Evolutionary conservation across 2,329 filamentous ascomycete species (phyloP).

Genomic region (Ceratocystis colombiana): DNA sequence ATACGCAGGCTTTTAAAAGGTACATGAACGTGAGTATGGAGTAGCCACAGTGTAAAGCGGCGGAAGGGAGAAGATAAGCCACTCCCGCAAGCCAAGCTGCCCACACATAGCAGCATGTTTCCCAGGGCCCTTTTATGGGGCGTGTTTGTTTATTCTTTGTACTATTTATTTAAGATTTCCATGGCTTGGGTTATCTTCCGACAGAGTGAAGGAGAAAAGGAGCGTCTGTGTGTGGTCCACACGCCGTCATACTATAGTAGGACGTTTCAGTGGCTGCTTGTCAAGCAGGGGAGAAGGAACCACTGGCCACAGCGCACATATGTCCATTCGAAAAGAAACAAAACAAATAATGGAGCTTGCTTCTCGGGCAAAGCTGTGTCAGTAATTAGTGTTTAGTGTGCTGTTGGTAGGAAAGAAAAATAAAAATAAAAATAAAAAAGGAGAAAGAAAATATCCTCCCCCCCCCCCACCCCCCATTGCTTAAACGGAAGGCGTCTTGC

Average conservation of each 20-base stretch:
- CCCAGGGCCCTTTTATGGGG: not conserved
- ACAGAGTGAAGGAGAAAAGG: not conserved
- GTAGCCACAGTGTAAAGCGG: not conserved
- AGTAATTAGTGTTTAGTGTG: too few relatives aligned
- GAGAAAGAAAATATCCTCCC: too few relatives aligned
- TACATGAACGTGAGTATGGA: not conserved
- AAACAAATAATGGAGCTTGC: not conserved
- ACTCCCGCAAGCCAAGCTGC: slow-evolving; percentile 7
- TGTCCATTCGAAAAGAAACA: not conserved
- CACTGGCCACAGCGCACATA: not conserved
- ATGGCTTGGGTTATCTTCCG: not conserved
- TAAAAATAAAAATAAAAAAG: too few relatives aligned
- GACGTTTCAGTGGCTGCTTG: slow-evolving; percentile 14
- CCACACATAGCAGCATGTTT: not conserved
- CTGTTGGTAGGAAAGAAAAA: too few relatives aligned
- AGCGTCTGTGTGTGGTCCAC: slow-evolving; percentile 7
- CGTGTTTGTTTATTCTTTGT: slow-evolving; percentile 3
- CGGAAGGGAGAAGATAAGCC: slow-evolving; percentile 7
- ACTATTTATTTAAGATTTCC: slow-evolving; percentile 4
- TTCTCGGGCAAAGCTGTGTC: too few relatives aligned
- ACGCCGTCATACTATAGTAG: slow-evolving; percentile 8
- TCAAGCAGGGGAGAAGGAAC: not conserved
- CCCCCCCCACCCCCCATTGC: too few relatives aligned
- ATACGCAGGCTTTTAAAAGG: not conserved
- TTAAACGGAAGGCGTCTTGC: too few relatives aligned